Base-by-base conservation (phyloP, 2,329 filamentous ascomycete genomes). In the Leptographium lundbergii region DNA sequence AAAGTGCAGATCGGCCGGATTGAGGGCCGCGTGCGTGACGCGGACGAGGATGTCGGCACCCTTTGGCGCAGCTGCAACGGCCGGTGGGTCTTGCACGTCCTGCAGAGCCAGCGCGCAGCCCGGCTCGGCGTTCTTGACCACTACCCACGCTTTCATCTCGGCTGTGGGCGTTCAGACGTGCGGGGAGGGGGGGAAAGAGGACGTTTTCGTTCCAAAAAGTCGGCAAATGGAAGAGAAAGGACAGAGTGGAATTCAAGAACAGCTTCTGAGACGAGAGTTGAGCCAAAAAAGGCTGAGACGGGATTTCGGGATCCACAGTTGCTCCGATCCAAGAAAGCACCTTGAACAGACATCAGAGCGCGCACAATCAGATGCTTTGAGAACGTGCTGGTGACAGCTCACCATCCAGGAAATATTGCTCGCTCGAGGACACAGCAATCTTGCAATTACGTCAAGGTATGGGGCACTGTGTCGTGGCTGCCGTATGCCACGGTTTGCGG, bases 1-100 rank as follows among this genome's bases (percentile, higher is more conserved):
- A 57, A 69, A 66, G 54, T 69, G 64, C 9, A 70, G 57, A 61
- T 73, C 70, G 58, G 66, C 71, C 14, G 71, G 71, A 62, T 74
- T 73, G 54, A 73, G 67, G 17, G 70, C 66, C 4, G 70, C 68
- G 61, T 72, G 66, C 10, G 67, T 64, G 34, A 73, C 66, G 52
- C 63, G 66, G 53, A 73, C 58, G 51, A 72, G 32, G 58, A 52
- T 17, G 57, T 66, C 24, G 58, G 56, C 25, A 45, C 61, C 63
- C 29, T 54, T 62, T 59, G 60, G 62, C 27, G 14, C 56, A 25
- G 53, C n/a, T 17, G 60, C 61, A 54, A 62, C 63, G 6, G n/a
- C 27, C 4, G 47, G 54, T 56, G 54, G 59, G 25, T 36, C 36
- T 17, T 24, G 17, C 14, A 50, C 57, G 14, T 60, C 59, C 29